A percentile compares a stretch with the other conserved stretches of the same genome.
phyloP scores from a whole-genome alignment of 2,329 filamentous ascomycete genomes.

The Hypomyces rosellus region DNA sequence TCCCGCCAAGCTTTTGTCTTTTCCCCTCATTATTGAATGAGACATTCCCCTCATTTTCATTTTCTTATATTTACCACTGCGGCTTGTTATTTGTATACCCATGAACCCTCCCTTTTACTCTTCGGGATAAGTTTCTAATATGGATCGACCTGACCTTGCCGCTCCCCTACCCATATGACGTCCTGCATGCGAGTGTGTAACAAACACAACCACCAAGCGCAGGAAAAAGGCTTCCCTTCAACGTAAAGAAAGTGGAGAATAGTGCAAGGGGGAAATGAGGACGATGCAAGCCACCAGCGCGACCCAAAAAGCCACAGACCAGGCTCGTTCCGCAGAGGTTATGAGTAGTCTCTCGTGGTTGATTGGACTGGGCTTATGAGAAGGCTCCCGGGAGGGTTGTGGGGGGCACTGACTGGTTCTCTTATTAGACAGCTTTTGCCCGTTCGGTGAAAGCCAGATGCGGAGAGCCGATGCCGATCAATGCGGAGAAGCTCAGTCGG shows the following conservation, averaged over 20 bases:
- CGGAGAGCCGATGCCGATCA: slow-evolving; percentile 6
- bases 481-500: slow-evolving; percentile 5
- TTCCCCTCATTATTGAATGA: no score
- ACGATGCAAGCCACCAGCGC: no score
- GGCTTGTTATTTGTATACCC: neutral
- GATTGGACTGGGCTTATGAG: no score
- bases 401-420: no score
- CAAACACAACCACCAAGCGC: slow-evolving; percentile 1
- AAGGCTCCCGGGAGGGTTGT: no score
- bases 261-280: neutral
- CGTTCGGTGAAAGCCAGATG: neutral
- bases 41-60: no score
- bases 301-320: no score
- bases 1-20: no score
- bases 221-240: neutral
- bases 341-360: no score
- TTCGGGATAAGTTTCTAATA: neutral
- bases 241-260: neutral
- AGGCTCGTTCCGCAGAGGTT: no score
- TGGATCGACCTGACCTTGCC: neutral
- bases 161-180: neutral
- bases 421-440: no score
- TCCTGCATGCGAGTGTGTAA: slow-evolving; percentile 6
- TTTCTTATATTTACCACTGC: no score
- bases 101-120: slow-evolving; percentile 3